These are phyloP conservation scores for Aspergillus viridinutans DNA, from an alignment of 2,329 filamentous ascomycete genomes.

Conservation along the genomic window DNA sequence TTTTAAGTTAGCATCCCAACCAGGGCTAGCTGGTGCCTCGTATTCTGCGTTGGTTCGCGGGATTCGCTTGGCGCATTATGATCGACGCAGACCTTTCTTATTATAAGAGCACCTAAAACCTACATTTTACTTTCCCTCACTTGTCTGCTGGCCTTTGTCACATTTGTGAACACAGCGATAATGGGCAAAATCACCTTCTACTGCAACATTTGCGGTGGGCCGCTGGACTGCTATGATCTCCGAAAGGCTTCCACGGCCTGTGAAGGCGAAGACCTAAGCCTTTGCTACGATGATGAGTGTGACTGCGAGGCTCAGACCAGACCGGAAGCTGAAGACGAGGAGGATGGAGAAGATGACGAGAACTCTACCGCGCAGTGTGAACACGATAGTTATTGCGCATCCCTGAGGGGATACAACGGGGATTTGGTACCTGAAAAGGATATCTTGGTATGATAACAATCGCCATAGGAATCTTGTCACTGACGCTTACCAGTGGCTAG, in stretches of 20 bases:
- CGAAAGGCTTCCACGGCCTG: background rate
- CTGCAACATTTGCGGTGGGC: slow-evolving; percentile 6
- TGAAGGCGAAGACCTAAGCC: background rate
- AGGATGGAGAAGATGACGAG: background rate
- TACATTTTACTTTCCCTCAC: no score
- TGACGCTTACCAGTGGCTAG: background rate
- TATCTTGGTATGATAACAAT: background rate
- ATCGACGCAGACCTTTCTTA: no score
- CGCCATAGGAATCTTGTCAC: background rate
- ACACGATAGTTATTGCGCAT: background rate
- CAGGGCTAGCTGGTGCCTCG: no score
- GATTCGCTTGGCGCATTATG: no score
- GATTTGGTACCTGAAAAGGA: background rate
- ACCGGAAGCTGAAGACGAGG: background rate
- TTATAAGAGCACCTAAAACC: no score
- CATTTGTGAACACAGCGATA: no score
- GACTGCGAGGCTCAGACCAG: background rate
- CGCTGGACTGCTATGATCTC: background rate
- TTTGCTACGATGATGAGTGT: background rate
- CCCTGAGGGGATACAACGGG: background rate
- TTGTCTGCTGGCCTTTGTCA: no score
- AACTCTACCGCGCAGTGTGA: background rate
- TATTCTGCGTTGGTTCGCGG: no score
- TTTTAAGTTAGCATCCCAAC: no score
- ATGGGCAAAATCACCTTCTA: background rate